These are phyloP conservation scores for Penicillium sp. DNA, from an alignment of 2,329 filamentous ascomycete species.

Conservation along the genomic window DNA sequence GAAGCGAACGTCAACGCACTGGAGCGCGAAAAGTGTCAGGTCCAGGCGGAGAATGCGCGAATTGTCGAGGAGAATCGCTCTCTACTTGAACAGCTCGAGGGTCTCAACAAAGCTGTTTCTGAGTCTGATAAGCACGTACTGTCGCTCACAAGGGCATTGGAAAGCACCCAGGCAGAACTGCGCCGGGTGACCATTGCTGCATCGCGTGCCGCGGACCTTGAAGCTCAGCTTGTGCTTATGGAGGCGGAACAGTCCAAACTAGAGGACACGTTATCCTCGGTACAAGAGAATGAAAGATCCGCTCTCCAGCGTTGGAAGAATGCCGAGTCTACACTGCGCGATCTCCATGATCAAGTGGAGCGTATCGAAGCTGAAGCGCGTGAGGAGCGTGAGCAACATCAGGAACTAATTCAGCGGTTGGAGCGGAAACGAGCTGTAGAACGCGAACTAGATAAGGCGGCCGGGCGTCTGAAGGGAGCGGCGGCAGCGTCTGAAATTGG, in stretches of 20 bases:
- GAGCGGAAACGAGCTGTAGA: constrained; percentile 82
- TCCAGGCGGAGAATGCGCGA: constrained; percentile 75
- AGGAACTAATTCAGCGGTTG: constrained; percentile 78
- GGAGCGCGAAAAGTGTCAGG: constrained; percentile 69
- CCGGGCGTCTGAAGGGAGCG: constrained; percentile 76
- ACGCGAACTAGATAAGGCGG: constrained; percentile 75
- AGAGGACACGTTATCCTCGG: constrained; percentile 66
- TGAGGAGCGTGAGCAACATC: constrained; percentile 78
- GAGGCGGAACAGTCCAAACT: constrained; percentile 79
- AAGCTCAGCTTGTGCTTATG: constrained; percentile 74
- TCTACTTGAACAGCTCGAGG: constrained; percentile 81
- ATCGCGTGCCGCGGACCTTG: constrained; percentile 73
- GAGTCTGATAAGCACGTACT: constrained; percentile 81
- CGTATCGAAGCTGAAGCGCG: constrained; percentile 80
- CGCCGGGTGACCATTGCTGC: constrained; percentile 73
- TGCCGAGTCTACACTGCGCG: constrained; percentile 75
- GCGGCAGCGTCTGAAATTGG: constrained; percentile 69
- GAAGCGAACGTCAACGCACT: constrained; percentile 72
- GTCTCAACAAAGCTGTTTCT: constrained; percentile 73
- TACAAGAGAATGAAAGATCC: constrained; percentile 73
- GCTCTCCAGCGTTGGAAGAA: constrained; percentile 82
- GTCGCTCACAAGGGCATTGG: constrained; percentile 72
- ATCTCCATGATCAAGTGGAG: constrained; percentile 85
- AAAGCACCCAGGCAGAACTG: constrained; percentile 75
- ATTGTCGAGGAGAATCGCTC: constrained; percentile 80